Evolutionary conservation across 495 filamentous ascomycete species (phyloP).

Genomic region (Penicillium odoratum): DNA sequence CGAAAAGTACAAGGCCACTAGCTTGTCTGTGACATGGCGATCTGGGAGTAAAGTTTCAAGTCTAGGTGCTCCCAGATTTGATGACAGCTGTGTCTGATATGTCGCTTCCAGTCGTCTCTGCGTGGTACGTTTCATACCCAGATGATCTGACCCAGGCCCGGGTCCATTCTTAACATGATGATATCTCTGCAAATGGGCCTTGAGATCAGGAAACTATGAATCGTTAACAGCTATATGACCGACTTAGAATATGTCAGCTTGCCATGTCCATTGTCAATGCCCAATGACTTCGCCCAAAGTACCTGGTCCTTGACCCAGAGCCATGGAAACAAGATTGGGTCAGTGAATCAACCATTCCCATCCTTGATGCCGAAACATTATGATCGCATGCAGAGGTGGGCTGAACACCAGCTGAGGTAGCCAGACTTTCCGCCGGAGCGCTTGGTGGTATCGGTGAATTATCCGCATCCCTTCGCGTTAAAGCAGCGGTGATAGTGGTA

Average conservation of each 20-base stretch:
- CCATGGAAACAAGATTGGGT: slow-evolving; percentile 5
- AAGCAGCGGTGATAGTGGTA: not conserved
- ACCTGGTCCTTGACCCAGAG: slow-evolving; percentile 2
- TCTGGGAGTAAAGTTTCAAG: not conserved
- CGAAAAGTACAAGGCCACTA: slow-evolving; percentile 1
- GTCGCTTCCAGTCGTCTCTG: not conserved
- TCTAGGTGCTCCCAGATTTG: not conserved
- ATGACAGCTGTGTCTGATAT: not conserved
- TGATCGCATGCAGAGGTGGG: not conserved
- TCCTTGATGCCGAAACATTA: not conserved
- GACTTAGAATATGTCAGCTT: not conserved
- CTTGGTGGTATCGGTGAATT: too few relatives aligned
- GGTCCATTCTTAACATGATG: not conserved
- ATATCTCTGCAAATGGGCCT: slow-evolving; percentile 4
- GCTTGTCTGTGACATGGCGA: slow-evolving; percentile 1
- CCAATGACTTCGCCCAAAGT: slow-evolving; percentile 9
- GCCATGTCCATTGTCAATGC: slow-evolving; percentile 7
- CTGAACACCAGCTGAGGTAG: not conserved
- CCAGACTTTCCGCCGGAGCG: not conserved
- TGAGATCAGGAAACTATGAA: slow-evolving; percentile 4
- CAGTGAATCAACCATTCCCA: not conserved
- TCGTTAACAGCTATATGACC: not conserved
- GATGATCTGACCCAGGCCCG: not conserved
- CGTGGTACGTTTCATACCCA: not conserved
- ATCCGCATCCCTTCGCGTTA: not conserved